Evolutionary conservation across 192 early-diverging fungal genomes (phyloP).

Genomic region (Cladochytrium replicatum): DNA sequence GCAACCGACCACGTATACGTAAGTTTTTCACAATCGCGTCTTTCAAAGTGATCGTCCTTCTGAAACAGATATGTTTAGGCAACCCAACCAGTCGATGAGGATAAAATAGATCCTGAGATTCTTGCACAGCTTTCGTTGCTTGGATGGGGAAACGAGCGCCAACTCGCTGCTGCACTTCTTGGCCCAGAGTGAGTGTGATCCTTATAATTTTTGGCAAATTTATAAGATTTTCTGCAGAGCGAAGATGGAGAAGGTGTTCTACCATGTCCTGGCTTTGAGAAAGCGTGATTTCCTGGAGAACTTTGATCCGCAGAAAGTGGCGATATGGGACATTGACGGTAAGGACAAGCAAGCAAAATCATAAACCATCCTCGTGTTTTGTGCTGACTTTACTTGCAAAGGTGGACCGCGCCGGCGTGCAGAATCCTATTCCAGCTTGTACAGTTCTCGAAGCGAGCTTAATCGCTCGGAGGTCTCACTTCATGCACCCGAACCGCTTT

Average conservation of each 20-base stretch:
- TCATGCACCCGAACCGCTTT: background rate
- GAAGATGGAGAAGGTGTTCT: conserved; percentile 45
- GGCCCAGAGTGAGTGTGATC: conserved; percentile 17
- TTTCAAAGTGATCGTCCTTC: too few relatives aligned
- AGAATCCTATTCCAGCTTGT: conserved; percentile 12
- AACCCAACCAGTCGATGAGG: too few relatives aligned
- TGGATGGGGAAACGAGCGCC: conserved; percentile 38
- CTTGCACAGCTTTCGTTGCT: conserved; percentile 30
- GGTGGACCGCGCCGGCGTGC: conserved; percentile 20
- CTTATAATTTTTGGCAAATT: background rate
- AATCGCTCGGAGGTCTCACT: conserved; percentile 1
- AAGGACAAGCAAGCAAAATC: background rate
- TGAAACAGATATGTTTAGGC: too few relatives aligned
- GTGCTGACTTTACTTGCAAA: background rate
- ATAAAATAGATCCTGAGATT: conserved; percentile 39
- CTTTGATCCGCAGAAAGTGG: conserved; percentile 22
- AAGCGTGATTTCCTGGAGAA: conserved; percentile 42
- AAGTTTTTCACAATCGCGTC: too few relatives aligned
- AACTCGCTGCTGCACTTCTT: conserved; percentile 14
- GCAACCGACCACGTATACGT: conserved; percentile 2
- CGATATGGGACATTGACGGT: conserved; percentile 27
- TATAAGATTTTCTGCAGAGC: background rate
- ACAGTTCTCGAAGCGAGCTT: background rate
- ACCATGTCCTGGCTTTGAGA: conserved; percentile 33
- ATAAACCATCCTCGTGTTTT: background rate